Conservation (phyloP, 805 yeast species). For the Teunomyces panamensis region DNA sequence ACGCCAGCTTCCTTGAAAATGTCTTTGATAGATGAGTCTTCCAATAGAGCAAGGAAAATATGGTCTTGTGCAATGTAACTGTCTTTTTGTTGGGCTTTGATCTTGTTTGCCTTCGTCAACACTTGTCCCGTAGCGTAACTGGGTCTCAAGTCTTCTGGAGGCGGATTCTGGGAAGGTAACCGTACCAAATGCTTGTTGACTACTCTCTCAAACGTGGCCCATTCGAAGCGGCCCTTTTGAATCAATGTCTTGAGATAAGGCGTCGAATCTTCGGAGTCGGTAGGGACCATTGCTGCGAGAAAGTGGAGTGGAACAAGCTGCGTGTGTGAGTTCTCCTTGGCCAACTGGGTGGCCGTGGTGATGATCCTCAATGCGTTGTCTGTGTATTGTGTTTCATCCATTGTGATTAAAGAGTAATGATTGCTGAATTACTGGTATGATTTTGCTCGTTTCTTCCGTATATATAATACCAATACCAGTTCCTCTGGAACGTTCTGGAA, state of each 20-base stretch:
- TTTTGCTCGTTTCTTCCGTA: conserved; percentile 24
- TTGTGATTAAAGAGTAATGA: conserved; percentile 4
- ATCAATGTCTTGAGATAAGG: conserved; percentile 74
- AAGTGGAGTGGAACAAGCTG: conserved; percentile 86
- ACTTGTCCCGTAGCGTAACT: conserved; percentile 75
- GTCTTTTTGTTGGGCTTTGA: conserved; percentile 86
- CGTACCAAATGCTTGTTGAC: conserved; percentile 82
- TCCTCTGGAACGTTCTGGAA: conserved; percentile 5
- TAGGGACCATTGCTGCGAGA: conserved; percentile 83
- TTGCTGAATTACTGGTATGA: not conserved
- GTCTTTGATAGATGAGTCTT: conserved; percentile 67
- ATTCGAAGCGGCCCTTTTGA: conserved; percentile 86
- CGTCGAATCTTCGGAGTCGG: conserved; percentile 44
- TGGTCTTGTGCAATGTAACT: conserved; percentile 93
- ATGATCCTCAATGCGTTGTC: conserved; percentile 87
- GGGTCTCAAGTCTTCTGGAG: conserved; percentile 79
- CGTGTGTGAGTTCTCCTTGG: conserved; percentile 79
- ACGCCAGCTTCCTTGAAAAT: conserved; percentile 71
- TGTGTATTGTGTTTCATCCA: conserved; percentile 80
- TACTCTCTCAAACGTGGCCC: conserved; percentile 71
- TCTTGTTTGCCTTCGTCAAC: conserved; percentile 68
- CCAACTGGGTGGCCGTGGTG: conserved; percentile 75
- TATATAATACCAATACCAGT: conserved; percentile 11
- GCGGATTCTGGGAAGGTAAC: conserved; percentile 83
- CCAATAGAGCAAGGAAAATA: conserved; percentile 76